Evolutionary conservation across 768 basidiomycete genomes (phyloP).

Genomic region (Phylloporus arenicola): DNA sequence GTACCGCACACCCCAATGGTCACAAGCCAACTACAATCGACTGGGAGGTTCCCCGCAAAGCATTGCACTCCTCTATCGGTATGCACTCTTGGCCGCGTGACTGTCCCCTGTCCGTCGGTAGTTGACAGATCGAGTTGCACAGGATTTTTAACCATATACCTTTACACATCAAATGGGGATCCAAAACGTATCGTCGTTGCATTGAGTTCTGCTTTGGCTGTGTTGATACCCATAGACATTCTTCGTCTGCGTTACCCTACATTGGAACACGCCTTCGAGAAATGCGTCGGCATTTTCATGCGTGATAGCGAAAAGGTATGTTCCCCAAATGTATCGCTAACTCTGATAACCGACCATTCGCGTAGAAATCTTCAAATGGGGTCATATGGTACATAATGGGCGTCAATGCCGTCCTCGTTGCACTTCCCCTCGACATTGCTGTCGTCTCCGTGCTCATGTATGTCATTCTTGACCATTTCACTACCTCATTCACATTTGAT

Average conservation of each 20-base stretch:
- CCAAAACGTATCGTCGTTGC: constrained; percentile 50
- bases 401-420: constrained; percentile 65
- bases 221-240: constrained; percentile 71
- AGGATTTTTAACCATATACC: constrained; percentile 62
- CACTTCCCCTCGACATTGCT: constrained; percentile 83
- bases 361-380: constrained; percentile 65
- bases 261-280: constrained; percentile 70
- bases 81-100: constrained; percentile 25
- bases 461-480: constrained; percentile 27
- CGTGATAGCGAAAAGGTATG: constrained; percentile 76
- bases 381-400: constrained; percentile 88
- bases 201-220: constrained; percentile 59
- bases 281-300: constrained; percentile 76
- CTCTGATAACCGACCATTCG: neutral
- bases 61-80: constrained; percentile 88
- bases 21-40: constrained; percentile 39
- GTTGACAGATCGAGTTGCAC: constrained; percentile 11
- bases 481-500: neutral
- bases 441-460: constrained; percentile 88
- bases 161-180: constrained; percentile 47
- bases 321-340: neutral
- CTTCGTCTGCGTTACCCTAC: constrained; percentile 60
- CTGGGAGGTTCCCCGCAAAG: constrained; percentile 89
- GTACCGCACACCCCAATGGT: neutral
- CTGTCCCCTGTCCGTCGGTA: neutral